These are phyloP conservation scores for Pseudogymnoascus sp. DNA, from an alignment of 2,329 filamentous ascomycete genomes.

Conservation along the genomic window DNA sequence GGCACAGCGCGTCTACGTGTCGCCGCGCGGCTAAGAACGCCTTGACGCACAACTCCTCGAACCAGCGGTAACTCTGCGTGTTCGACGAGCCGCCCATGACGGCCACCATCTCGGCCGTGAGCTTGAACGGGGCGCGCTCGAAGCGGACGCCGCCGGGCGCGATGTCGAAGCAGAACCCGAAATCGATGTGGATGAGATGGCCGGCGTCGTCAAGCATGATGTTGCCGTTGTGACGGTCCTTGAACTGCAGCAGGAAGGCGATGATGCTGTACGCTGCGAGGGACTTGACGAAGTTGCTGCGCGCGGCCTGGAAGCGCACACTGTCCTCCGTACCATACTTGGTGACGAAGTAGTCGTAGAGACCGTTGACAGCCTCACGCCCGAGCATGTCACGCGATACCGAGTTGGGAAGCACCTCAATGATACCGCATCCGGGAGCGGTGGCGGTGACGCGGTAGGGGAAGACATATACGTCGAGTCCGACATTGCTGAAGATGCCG, in stretches of 20 bases:
- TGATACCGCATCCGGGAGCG: slow-evolving; percentile 92
- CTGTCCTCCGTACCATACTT: slow-evolving; percentile 97
- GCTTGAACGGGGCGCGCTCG: slow-evolving; percentile 95
- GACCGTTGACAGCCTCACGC: slow-evolving; percentile 91
- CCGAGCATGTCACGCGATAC: slow-evolving; percentile 98
- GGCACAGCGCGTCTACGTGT: slow-evolving; percentile 78
- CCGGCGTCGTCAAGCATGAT: slow-evolving; percentile 99
- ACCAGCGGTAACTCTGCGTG: slow-evolving; percentile 86
- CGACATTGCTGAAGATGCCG: slow-evolving; percentile 91
- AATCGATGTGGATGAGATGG: slow-evolving; percentile 97
- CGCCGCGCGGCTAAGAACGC: slow-evolving; percentile 82
- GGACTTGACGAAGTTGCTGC: slow-evolving; percentile 96
- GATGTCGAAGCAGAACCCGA: slow-evolving; percentile 99
- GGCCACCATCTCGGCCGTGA: slow-evolving; percentile 95
- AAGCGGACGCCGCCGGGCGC: slow-evolving; percentile 95
- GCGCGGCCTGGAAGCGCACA: slow-evolving; percentile 86
- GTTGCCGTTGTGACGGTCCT: slow-evolving; percentile 97
- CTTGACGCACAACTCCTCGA: slow-evolving; percentile 94
- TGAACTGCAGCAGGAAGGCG: slow-evolving; percentile 94
- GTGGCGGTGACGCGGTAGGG: slow-evolving; percentile 96
- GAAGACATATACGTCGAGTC: slow-evolving; percentile 92
- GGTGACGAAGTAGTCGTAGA: slow-evolving; percentile 96
- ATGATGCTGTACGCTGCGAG: slow-evolving; percentile 99
- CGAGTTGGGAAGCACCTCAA: slow-evolving; percentile 94
- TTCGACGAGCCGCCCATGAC: slow-evolving; percentile 88